phyloP scores from a whole-genome alignment of 495 filamentous ascomycete species.

The Podospora conica region DNA sequence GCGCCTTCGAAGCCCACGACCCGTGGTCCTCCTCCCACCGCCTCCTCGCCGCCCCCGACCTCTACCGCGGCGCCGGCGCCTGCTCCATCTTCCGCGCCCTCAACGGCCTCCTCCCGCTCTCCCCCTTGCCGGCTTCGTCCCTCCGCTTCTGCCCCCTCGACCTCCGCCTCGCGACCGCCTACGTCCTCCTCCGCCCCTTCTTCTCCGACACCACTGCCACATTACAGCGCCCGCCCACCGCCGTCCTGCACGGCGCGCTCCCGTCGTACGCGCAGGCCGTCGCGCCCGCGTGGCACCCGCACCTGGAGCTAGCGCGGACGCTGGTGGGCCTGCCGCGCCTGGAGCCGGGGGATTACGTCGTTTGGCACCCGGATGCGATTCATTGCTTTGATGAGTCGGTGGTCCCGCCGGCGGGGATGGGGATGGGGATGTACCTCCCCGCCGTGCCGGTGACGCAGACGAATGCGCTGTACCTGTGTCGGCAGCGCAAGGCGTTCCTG shows the following conservation, averaged over 20 bases:
- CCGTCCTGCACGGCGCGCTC: slow-evolving; percentile 67
- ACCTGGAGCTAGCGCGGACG: slow-evolving; percentile 59
- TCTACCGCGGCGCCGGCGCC: slow-evolving; percentile 75
- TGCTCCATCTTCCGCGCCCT: slow-evolving; percentile 86
- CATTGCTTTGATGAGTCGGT: slow-evolving; percentile 21
- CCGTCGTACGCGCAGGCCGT: slow-evolving; percentile 72
- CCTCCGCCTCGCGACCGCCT: slow-evolving; percentile 67
- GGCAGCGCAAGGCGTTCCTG: slow-evolving; percentile 64
- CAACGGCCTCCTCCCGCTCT: slow-evolving; percentile 77
- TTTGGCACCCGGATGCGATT: slow-evolving; percentile 72
- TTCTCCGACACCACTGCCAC: slow-evolving; percentile 40
- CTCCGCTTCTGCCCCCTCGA: slow-evolving; percentile 69
- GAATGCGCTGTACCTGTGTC: slow-evolving; percentile 65
- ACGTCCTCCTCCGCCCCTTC: slow-evolving; percentile 80
- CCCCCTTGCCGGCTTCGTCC: slow-evolving; percentile 41
- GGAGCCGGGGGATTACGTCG: slow-evolving; percentile 76
- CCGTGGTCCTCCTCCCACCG: slow-evolving; percentile 73
- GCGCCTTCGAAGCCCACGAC: slow-evolving; percentile 76
- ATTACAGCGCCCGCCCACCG: slow-evolving; percentile 36
- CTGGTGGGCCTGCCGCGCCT: slow-evolving; percentile 73
- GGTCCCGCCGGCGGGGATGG: neutral
- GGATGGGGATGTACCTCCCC: slow-evolving; percentile 61
- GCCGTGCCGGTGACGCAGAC: slow-evolving; percentile 72
- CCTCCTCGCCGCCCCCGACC: slow-evolving; percentile 60
- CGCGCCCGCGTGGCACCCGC: slow-evolving; percentile 62